Base-by-base conservation (phyloP, 495 filamentous ascomycete genomes). In the Daldinia childiae region DNA sequence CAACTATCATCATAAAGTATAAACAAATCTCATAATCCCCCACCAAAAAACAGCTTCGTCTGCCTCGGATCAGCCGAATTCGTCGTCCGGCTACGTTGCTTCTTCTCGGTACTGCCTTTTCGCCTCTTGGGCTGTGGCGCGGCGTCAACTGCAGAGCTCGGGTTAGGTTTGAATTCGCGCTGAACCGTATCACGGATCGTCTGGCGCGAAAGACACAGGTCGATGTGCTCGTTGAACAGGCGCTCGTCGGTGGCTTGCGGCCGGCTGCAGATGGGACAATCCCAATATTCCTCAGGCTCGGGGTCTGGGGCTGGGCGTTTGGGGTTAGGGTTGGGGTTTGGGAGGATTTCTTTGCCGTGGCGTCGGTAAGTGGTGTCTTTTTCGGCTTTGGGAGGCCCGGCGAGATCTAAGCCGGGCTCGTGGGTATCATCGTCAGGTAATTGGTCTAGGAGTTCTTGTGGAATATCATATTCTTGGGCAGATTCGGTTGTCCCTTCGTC, bases 141-240 rank as follows among this genome's bases (percentile, higher is more conserved):
- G 54, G 14, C 64, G 54, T 63, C 70, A 36, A 3, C 15, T 14
- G 55, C 26, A 14, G 75, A 50, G 38, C 65, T 58, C 11, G 67
- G 65, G 27, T 24, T 58, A 29, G 48, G 57, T 21, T 70, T 72
- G 19, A 74, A 72, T 4, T 80, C 76, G 56, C 85, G 86, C 62
- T 91, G 88, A 6, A 91, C 89, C 0, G 87, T 91, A 74, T 97
- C 92, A 45, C 90, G 90, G 68, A 99, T 99, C 0, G 92, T 92
- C 76, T 90, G 88, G 51, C 88, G 82, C 2, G 94, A 97, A 7
- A 99, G 86, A 80, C 95, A 99, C 21, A 92, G 89, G 76, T 99
- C 96, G 52, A 99, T 91, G 79, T 99, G 96, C 57, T 91, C 90
- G 70, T 99, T 99, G 80, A 99, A 98, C 6, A 77, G 78, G 39